Base-by-base conservation (phyloP, 2,329 filamentous ascomycete genomes). In the Trichoderma citrinoviride region DNA sequence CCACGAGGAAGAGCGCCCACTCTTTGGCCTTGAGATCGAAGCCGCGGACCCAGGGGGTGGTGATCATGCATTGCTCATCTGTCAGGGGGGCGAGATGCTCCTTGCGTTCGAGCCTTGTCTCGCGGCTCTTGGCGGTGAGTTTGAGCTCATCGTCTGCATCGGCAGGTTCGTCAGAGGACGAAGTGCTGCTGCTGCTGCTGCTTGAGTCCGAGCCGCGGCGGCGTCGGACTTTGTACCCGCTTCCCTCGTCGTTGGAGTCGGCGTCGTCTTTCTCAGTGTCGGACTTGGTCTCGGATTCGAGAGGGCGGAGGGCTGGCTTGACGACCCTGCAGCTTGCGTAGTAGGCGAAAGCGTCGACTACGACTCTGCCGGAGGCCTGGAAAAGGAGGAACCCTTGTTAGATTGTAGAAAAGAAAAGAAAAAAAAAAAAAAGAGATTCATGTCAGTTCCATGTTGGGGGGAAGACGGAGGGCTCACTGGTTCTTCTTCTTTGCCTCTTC, bases 21-120 rank as follows among this genome's bases (percentile, higher is more conserved):
- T 71, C 66, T 69, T 79, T 79, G 12, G 69, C 66, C 66, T 76
- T 77, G 40, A 79, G 68, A 29, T 78, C 75, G 27, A 77, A 75
- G 3, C 74, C 75, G n/a, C 71, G 74, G 19, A 79, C 61, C 77
- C 76, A 78, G 0, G 77, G 77, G 0, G 70, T 74, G 0, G 75
- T 67, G 29, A 79, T 60, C 2, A 79, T 72, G 12, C 73, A 71
- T 52, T 79, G 69, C 6, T 76, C 75, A 5, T 78, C 75, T 1
- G 71, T 75, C 1, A 78, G 69, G 7, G 52, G 52, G 2, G 37
- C 27, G 33, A 55, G 52, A 40, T 55, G 43, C 1, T 65, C 21
- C 0, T 65, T 49, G 4, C 61, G 60, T 0, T 65, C 21, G 1
- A 17, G 7, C 7, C 63, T 47, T 2, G 60, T 40, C 4, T 61